These are phyloP conservation scores for Colletotrichum nymphaeae DNA, from an alignment of 2,329 filamentous ascomycete species.

Conservation along the genomic window DNA sequence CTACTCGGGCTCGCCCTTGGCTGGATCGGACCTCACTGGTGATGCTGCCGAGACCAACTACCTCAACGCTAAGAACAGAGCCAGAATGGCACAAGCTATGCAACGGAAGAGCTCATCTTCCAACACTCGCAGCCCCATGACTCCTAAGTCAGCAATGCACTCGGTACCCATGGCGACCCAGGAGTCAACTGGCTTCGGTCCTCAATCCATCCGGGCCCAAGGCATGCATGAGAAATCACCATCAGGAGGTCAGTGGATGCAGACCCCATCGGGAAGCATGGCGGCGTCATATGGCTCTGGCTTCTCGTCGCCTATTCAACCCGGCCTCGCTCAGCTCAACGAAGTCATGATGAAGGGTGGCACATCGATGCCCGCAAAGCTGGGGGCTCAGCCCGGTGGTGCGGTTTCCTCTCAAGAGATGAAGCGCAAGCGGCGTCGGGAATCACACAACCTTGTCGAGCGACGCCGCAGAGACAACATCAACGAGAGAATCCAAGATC, in stretches of 20 bases:
- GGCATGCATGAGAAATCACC: constrained; percentile 82
- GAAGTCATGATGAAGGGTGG: constrained; percentile 91
- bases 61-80: constrained; percentile 67
- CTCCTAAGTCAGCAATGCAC: constrained; percentile 84
- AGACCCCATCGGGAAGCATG: constrained; percentile 80
- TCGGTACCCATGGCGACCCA: constrained; percentile 75
- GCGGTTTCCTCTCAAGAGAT: constrained; percentile 87
- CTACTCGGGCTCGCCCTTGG: constrained; percentile 62
- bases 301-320: constrained; percentile 83
- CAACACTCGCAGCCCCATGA: constrained; percentile 82
- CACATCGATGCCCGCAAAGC: constrained; percentile 90
- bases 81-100: constrained; percentile 71
- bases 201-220: constrained; percentile 81
- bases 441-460: constrained; percentile 97
- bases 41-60: constrained; percentile 65
- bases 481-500: constrained; percentile 97
- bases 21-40: constrained; percentile 60
- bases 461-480: constrained; percentile 96
- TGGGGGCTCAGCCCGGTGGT: constrained; percentile 63
- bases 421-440: constrained; percentile 89
- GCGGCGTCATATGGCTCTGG: constrained; percentile 91
- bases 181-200: constrained; percentile 78
- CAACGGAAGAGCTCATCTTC: constrained; percentile 83
- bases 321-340: constrained; percentile 80
- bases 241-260: constrained; percentile 86